Base-by-base conservation (phyloP, 1,139 yeast species). In the Magnusiomyces paraingens region DNA sequence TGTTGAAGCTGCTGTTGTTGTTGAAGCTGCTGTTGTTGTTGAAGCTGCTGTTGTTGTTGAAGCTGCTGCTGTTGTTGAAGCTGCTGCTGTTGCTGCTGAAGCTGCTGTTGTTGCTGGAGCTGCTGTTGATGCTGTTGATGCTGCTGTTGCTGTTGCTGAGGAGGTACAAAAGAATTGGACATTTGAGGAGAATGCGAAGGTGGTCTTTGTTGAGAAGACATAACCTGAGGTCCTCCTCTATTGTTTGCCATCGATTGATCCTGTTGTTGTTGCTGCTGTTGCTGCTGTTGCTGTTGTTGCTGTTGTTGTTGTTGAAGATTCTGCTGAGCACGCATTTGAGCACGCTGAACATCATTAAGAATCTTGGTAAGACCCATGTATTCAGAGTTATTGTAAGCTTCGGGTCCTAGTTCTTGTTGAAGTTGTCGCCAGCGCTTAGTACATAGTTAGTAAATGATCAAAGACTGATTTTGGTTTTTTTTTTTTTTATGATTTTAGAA, bases 31-130 rank as follows among this genome's bases (percentile, higher is more conserved):
- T 40, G 39, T 29, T 49, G 49, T 15, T 45, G 39, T 14, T 18
- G 49, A 6, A 42, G 55, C 21, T 51, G 54, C 45, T 44, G 56
- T 18, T 47, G 39, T 22, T 50, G 39, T 49, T 59, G 47, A 39
- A 51, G 40, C 38, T 50, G 38, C 43, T 47, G 32, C 38, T 53
- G 36, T 47, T 55, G n/a, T 40, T 49, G 48, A 6, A 14, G 38
- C 21, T 32, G 49, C 41, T 47, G 47, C 8, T 18, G 49, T 18
- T 41, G 51, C 20, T 17, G 18, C n/a, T n/a, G n/a, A 18, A 35
- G 49, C 32, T 47, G 49, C 49, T 42, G 55, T 12, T 41, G 47
- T 22, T 49, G 49, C 8, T 26, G 32, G 4, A 5, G 32, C 8
- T 26, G 32, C 4, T 26, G 32, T 8, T 4, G 32, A n/a, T n/a